Base-by-base conservation (phyloP, 2,329 filamentous ascomycete species). In the Calonectria hawksworthii region DNA sequence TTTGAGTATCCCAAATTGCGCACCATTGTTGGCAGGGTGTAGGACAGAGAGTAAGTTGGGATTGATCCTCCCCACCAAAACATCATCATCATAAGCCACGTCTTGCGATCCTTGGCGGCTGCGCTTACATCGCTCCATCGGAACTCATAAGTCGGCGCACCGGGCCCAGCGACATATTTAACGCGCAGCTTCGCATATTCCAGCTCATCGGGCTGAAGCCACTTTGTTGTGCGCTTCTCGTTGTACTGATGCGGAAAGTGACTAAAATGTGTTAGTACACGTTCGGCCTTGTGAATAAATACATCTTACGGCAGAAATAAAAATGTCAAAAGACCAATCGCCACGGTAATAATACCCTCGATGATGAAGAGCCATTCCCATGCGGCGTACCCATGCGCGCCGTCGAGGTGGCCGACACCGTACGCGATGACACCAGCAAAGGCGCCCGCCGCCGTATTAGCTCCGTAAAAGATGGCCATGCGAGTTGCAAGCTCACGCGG, bases 1-100 rank as follows among this genome's bases (percentile, higher is more conserved):
- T 54, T 18, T 1, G 51, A 54, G 28, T 54, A 54, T 18, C 51
- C 51, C 28, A 54, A 28, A n/a, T 54, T 54, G 51, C 51, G 51
- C 5, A 54, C 51, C 51, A 54, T 54, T 21, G 51, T 34, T 13
- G 51, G 51, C 28, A 54, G 28, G 7, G 51, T 54, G 28, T 54
- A 54, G n/a, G 51, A 54, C 51, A 54, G 30, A 21, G 51, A 54
- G 28, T 54, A 54, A 4, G 51, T 54, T 10, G 51, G 51, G 16
- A 54, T 54, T n/a, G 51, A 54, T 34, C 51, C 51, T 54, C 51
- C 51, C 51, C 51, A 54, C 51, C 51, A 54, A 21, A 54, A 54
- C 51, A 54, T 54, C 51, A 54, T 54, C 51, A 54, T 54, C 51
- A 54, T 54, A 7, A 54, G 28, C 51, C 51, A 54, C 2, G 51